These are phyloP conservation scores for Plasmodium coatneyi DNA, from an alignment of 169 alveolate species.

Conservation along the genomic window DNA sequence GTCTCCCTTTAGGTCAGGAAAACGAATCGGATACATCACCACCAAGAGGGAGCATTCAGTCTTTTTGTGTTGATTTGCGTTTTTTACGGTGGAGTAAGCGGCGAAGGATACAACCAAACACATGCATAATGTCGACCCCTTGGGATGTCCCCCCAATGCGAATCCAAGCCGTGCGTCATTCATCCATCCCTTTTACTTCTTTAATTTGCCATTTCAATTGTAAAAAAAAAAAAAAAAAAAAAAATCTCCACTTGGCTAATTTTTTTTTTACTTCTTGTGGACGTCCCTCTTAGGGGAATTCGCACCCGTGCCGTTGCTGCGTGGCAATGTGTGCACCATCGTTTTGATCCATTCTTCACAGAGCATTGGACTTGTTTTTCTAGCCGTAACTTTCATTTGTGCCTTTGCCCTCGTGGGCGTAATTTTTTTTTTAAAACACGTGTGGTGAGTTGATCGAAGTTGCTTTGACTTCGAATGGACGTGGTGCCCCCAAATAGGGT, in stretches of 20 bases:
- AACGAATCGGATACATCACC: slow-evolving; percentile 40
- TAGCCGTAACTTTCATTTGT: not conserved
- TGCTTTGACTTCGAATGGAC: not conserved
- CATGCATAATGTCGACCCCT: not conserved
- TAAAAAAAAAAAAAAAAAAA: not conserved
- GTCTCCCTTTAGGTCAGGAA: slow-evolving; percentile 60
- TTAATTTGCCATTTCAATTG: slow-evolving; percentile 22
- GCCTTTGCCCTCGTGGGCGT: not conserved
- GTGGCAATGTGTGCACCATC: not conserved
- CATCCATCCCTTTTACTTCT: not conserved
- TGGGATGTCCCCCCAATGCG: not conserved
- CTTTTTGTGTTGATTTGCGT: not conserved
- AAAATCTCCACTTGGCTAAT: not conserved
- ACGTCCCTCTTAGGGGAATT: not conserved
- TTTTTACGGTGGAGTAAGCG: not conserved
- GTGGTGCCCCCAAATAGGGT: not conserved
- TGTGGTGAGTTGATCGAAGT: not conserved
- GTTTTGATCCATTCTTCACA: not conserved
- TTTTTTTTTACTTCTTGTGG: not conserved
- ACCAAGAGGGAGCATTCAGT: slow-evolving; percentile 25
- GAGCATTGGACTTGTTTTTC: not conserved
- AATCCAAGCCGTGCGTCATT: not conserved
- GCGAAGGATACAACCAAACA: not conserved
- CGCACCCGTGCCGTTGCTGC: not conserved
- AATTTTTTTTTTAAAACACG: not conserved